Evolutionary conservation across 768 basidiomycete species (phyloP).

Genomic region (Lentinula sp.): DNA sequence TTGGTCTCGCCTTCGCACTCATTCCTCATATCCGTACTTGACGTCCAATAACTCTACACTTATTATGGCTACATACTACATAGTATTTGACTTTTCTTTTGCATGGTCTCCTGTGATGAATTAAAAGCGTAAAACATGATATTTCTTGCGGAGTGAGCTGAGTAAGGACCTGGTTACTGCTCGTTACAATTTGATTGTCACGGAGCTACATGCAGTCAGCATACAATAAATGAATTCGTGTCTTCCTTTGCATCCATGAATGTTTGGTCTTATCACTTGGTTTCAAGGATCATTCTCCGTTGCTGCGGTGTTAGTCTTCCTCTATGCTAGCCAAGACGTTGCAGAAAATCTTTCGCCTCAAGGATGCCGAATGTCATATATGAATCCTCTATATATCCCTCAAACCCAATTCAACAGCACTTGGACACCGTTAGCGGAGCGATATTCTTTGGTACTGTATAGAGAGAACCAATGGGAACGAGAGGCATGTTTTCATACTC

Average conservation of each 20-base stretch:
- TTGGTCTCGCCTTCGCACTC: not conserved
- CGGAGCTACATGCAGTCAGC: too few species aligned
- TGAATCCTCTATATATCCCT: constrained; percentile 85
- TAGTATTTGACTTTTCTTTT: not conserved
- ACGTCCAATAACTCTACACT: not conserved
- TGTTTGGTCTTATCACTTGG: constrained; percentile 12
- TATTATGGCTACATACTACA: constrained; percentile 1
- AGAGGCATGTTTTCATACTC: constrained; percentile 36
- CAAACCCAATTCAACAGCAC: constrained; percentile 60
- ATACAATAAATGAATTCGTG: too few species aligned
- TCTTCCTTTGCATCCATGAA: not conserved
- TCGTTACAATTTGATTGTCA: not conserved
- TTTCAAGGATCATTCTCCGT: constrained; percentile 31
- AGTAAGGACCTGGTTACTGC: too few species aligned
- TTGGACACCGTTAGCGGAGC: constrained; percentile 64
- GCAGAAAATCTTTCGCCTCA: constrained; percentile 63
- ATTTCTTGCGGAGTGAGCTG: not conserved
- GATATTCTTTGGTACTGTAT: constrained; percentile 89
- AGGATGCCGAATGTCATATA: constrained; percentile 95
- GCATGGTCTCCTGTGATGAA: constrained; percentile 7
- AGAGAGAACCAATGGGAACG: constrained; percentile 83
- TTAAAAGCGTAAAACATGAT: constrained; percentile 2
- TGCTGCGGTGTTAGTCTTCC: constrained; percentile 29
- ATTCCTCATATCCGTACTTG: not conserved
- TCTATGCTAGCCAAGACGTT: constrained; percentile 38